A percentile compares a stretch with the other conserved stretches of the same genome.
Conservation (phyloP, 305 asterid genomes). For the Fraxinus sp. region DNA sequence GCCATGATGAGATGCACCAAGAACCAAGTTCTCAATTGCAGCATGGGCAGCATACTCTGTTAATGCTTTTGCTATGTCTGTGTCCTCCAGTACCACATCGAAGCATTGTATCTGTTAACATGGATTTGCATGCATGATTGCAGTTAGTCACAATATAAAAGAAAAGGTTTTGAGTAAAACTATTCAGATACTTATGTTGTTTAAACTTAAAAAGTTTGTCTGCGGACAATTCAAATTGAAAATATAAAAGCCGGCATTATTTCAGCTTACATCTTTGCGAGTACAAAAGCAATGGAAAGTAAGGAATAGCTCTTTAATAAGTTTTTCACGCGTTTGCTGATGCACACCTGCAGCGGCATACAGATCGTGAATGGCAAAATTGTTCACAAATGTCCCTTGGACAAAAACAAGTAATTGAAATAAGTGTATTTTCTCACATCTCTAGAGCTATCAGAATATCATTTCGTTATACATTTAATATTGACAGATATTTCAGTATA, state of each 20-base stretch:
- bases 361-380: constrained; percentile 30
- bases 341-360: constrained; percentile 32
- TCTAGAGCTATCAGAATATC: neutral
- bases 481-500: neutral
- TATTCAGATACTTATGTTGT: neutral
- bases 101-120: constrained; percentile 54
- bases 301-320: constrained; percentile 54
- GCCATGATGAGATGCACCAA: constrained; percentile 78
- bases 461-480: neutral
- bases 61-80: constrained; percentile 58
- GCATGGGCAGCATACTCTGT: constrained; percentile 65
- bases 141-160: neutral
- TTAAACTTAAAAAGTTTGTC: neutral
- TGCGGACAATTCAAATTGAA: neutral
- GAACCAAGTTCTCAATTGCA: constrained; percentile 70
- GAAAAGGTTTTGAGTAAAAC: neutral
- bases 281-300: constrained; percentile 84
- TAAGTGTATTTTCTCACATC: neutral
- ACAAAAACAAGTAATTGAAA: neutral
- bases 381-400: constrained; percentile 33
- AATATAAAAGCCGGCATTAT: neutral
- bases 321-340: constrained; percentile 39
- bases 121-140: neutral
- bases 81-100: constrained; percentile 67
- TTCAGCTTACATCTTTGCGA: constrained; percentile 66